phyloP scores from a whole-genome alignment of 495 filamentous ascomycete species.

The Penicillium turbatum region DNA sequence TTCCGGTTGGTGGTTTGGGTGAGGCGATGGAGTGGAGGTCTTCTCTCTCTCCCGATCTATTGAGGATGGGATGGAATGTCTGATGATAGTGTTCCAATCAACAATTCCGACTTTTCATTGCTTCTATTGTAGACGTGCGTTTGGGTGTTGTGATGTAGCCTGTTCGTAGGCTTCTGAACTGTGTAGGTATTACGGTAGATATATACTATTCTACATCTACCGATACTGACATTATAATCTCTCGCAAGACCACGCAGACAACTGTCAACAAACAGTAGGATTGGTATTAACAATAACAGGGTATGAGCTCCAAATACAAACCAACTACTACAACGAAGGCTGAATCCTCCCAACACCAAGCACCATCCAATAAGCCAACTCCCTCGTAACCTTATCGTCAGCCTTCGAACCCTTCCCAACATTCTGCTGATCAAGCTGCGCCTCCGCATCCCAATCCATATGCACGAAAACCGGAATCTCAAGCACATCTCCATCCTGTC shows the following conservation, averaged over 20 bases:
- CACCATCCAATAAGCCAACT: constrained; percentile 94
- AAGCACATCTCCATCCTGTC: constrained; percentile 80
- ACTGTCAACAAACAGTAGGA: too few relatives aligned
- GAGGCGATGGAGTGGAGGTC: constrained; percentile 22
- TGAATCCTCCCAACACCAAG: constrained; percentile 77
- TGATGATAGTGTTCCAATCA: constrained; percentile 34
- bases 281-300: background rate
- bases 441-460: constrained; percentile 85
- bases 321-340: constrained; percentile 15
- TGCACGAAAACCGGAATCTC: constrained; percentile 94
- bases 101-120: constrained; percentile 23
- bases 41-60: constrained; percentile 25
- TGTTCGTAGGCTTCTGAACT: background rate
- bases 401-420: constrained; percentile 47
- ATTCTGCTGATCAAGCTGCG: constrained; percentile 59
- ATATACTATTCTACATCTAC: too few relatives aligned
- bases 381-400: constrained; percentile 53
- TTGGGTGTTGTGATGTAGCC: background rate
- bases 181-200: too few relatives aligned
- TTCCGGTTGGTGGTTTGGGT: constrained; percentile 8
- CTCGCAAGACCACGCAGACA: too few relatives aligned
- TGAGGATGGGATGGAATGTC: constrained; percentile 33
- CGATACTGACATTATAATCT: too few relatives aligned
- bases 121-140: background rate
- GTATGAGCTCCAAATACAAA: background rate